Conservation (phyloP, 345 rosid species). For the Eucalyptus curtisii region DNA sequence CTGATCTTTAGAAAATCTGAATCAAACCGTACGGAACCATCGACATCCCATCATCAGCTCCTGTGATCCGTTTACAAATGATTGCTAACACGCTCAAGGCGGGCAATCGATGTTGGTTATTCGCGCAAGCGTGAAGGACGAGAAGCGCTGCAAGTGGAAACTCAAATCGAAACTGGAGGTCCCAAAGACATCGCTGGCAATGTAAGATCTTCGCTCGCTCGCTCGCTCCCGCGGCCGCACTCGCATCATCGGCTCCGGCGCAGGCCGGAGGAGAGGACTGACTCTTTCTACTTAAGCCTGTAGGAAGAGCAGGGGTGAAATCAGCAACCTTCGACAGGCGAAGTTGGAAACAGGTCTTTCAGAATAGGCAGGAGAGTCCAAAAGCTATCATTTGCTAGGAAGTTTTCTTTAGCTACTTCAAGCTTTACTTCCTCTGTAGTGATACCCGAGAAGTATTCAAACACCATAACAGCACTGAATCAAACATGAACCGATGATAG, state of each 20-base stretch:
- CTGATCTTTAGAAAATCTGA: fast-evolving
- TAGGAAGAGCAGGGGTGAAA: not conserved
- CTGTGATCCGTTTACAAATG: not conserved
- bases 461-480: not conserved
- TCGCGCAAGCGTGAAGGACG: not conserved
- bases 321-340: not conserved
- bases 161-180: not conserved
- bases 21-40: fast-evolving
- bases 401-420: not conserved
- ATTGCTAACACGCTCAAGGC: not conserved
- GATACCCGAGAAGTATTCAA: not conserved
- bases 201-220: not conserved
- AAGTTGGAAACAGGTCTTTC: not conserved
- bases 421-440: not conserved
- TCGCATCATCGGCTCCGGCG: not conserved
- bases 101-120: not conserved
- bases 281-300: not conserved
- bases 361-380: not conserved
- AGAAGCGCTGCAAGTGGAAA: not conserved
- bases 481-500: not conserved
- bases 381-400: not conserved
- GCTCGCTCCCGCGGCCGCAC: fast-evolving
- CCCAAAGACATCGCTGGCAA: not conserved
- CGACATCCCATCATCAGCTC: not conserved
- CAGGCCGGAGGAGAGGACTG: not conserved